Percentiles rank a stretch among this genome's conserved stretches.
These are phyloP conservation scores for Nigrospora oryzae DNA, from an alignment of 2,329 filamentous ascomycete genomes.

Conservation along the genomic window DNA sequence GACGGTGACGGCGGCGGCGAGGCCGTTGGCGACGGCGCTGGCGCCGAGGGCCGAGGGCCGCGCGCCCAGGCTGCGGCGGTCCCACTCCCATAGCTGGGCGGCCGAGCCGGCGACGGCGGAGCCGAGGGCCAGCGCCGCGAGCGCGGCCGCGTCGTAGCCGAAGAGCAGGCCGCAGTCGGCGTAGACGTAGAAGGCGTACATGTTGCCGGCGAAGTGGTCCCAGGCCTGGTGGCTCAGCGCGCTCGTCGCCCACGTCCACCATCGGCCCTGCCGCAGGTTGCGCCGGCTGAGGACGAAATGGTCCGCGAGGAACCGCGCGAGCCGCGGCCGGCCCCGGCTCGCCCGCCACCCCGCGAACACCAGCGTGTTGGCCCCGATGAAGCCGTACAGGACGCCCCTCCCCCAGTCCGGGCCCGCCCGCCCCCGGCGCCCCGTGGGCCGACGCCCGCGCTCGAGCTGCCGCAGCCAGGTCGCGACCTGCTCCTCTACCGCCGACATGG, in stretches of 20 bases:
- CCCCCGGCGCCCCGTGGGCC: too few species aligned
- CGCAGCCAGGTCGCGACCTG: too few species aligned
- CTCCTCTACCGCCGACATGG: too few species aligned
- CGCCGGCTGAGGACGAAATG: slow-evolving; percentile 1
- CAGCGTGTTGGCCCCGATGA: slow-evolving; percentile 2
- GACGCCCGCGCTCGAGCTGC: too few species aligned
- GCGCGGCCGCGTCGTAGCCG: not conserved
- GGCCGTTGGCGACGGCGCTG: slow-evolving; percentile 3
- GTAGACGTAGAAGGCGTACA: slow-evolving; percentile 3
- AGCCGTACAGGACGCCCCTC: not conserved
- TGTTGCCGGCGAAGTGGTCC: slow-evolving; percentile 3
- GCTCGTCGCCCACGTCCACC: slow-evolving; percentile 3
- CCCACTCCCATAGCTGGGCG: slow-evolving; percentile 1
- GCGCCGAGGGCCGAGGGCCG: not conserved
- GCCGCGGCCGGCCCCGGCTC: not conserved
- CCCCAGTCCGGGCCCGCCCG: not conserved
- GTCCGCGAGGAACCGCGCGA: not conserved
- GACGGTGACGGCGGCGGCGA: slow-evolving; percentile 3
- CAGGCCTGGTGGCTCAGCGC: slow-evolving; percentile 4
- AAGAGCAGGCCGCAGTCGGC: not conserved
- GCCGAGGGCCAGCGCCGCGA: not conserved
- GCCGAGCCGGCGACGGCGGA: slow-evolving; percentile 1
- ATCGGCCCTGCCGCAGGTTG: slow-evolving; percentile 3
- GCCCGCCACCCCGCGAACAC: slow-evolving; percentile 1
- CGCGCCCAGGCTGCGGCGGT: not conserved